Base-by-base conservation (phyloP, 2,329 filamentous ascomycete species). In the Xylaria sp. region DNA sequence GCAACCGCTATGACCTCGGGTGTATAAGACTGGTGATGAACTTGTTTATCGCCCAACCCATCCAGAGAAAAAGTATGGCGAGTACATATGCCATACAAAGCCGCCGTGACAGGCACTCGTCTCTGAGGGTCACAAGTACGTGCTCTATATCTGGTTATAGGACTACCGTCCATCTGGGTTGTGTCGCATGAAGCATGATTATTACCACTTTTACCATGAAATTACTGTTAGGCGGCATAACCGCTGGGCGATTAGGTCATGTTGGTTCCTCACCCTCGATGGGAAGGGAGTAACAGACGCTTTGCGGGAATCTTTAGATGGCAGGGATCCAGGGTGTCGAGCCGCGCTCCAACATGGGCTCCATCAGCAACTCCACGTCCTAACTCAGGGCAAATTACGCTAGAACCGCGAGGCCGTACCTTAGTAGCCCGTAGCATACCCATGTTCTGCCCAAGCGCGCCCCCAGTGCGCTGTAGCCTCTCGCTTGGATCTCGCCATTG, bases 271-370 rank as follows among this genome's bases (percentile, higher is more conserved):
- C 25, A 49, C 57, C 31, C 45, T 50, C 21, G 47, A 52, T 19
- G 19, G 23, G 21, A 47, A 31, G 6, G 33, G 46, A 63, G 47
- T 38, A 47, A 56, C 28, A 31, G 28, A 9, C 28, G 28, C n/a
- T n/a, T n/a, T n/a, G n/a, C 50, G 28, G 40, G 51, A 57, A 60
- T 50, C 57, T 54, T 54, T n/a, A 57, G 49, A 38, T 31, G 53
- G 21, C 57, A 64, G 53, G 61, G 57, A 54, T 57, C 43, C 12
- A 54, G 42, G 53, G 35, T 53, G 51, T 46, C 33, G 15, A 51
- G 45, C n/a, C 23, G 25, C 23, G 45, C 45, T 28, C 6, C 9
- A 5, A 9, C 28, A 4, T 31, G 28, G 5, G 9, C 28, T 31
- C 28, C 28, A 31, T 31, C 9, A 31, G 28, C 28, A 31, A 4